These are phyloP conservation scores for Colletotrichum melonis DNA, from an alignment of 2,329 filamentous ascomycete genomes.

Conservation along the genomic window DNA sequence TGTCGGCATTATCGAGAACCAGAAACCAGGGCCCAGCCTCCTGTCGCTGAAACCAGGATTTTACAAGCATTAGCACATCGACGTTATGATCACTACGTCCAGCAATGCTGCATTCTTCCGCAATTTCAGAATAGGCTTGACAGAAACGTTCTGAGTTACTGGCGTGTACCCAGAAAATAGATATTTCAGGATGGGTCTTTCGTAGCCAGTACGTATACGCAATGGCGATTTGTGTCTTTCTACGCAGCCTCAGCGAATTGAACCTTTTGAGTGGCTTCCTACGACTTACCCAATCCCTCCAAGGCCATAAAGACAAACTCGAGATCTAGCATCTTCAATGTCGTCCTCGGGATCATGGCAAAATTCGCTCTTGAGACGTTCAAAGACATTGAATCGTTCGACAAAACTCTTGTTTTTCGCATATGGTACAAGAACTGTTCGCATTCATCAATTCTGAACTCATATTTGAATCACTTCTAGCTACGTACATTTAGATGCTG, in stretches of 20 bases:
- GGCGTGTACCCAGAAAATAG: constrained; percentile 48
- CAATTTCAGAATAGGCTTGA: constrained; percentile 41
- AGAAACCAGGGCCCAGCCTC: constrained; percentile 34
- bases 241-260: constrained; percentile 31
- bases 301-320: constrained; percentile 38
- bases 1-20: constrained; percentile 29
- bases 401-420: not conserved
- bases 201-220: constrained; percentile 42
- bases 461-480: no score
- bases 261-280: not conserved
- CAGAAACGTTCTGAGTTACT: constrained; percentile 44
- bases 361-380: not conserved
- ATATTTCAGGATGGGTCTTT: constrained; percentile 38
- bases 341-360: not conserved
- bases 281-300: constrained; percentile 40
- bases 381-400: not conserved
- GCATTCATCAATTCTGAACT: no score
- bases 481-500: no score
- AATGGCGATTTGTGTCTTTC: constrained; percentile 47
- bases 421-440: not conserved
- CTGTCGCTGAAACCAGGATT: constrained; percentile 42
- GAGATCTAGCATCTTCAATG: not conserved
- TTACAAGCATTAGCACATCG: constrained; percentile 41
- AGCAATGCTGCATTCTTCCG: constrained; percentile 39
- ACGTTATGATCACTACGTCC: constrained; percentile 40